Evolutionary conservation across 169 alveolate species (phyloP), one percentile per base, ranked within the genome.

Genomic region (Cyclospora cayetanensis): DNA sequence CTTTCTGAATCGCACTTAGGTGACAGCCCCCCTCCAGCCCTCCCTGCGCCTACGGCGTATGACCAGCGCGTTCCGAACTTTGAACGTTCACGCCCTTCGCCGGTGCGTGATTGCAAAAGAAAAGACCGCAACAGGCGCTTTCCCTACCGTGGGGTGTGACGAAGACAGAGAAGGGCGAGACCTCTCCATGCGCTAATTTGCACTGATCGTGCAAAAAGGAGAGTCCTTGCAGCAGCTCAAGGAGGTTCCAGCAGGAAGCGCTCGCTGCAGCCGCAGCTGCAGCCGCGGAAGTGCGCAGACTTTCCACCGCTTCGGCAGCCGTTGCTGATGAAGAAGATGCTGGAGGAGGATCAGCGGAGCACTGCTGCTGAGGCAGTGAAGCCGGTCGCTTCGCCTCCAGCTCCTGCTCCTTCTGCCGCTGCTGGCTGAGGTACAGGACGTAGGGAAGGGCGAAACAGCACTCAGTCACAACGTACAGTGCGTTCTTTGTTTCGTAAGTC

Each of bases 131-230:
- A n/a, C n/a, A n/a, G n/a, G n/a, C n/a, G 43, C 42, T 4, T n/a
- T 2, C 37, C 88, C 25, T 35, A 87, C 92, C 92, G 39, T 87
- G 43, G 18, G 85, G 79, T 5, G 92, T 87, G 92, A 87, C 92
- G 87, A 87, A 87, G 12, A 87, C 39, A 27, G 79, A 46, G 63
- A 87, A 79, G 27, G 92, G 92, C 39, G 65, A 66, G 25, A 87
- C 79, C 34, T 55, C 86, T 27, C 92, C 92, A 65, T 87, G 92
- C 25, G 39, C 74, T 34, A 87, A 63, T 1, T 31, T 34, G 66
- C 92, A 87, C 46, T 77, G 80, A n/a, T 87, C 92, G 63, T 87
- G 86, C 20, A 87, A 79, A 22, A 87, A 87, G 5, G 92, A 77
- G 15, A 87, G 55, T 86, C 86, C 72, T 35, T 68, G 66, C 29